A percentile compares a stretch with the other conserved stretches of the same genome.
These are phyloP conservation scores for Fonsecaea multimorphosa DNA, from an alignment of 2,329 filamentous ascomycete species.

Conservation along the genomic window DNA sequence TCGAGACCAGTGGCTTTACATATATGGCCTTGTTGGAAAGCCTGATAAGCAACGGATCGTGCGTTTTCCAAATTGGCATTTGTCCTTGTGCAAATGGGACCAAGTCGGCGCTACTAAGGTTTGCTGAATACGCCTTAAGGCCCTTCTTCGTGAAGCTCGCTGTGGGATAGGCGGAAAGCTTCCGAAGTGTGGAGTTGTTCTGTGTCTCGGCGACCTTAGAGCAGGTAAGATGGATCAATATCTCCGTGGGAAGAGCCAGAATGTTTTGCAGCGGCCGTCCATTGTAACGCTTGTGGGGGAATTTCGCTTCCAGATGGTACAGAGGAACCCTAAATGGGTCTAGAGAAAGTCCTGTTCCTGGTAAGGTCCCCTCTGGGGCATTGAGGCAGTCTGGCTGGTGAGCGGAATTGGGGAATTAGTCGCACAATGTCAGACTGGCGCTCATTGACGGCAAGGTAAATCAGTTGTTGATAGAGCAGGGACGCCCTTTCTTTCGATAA, in stretches of 20 bases:
- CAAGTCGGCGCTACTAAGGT: conserved; percentile 2
- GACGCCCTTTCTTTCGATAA: too few relatives aligned
- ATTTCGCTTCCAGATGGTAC: not conserved
- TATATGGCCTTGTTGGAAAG: not conserved
- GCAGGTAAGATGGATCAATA: conserved; percentile 9
- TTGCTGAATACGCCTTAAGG: conserved; percentile 14
- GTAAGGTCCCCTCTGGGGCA: not conserved
- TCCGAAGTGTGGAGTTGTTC: conserved; percentile 10
- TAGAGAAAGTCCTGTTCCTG: not conserved
- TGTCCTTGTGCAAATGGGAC: not conserved
- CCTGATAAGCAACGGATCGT: not conserved
- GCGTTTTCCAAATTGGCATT: conserved; percentile 7
- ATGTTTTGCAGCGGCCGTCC: not conserved
- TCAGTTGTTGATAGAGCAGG: too few relatives aligned
- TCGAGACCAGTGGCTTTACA: not conserved
- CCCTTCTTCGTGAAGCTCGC: not conserved
- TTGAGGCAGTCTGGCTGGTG: not conserved
- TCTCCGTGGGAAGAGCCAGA: conserved; percentile 20
- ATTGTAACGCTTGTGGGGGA: conserved; percentile 4
- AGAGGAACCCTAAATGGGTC: not conserved
- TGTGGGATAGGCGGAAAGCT: conserved; percentile 19
- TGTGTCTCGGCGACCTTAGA: not conserved
- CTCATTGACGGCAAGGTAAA: too few relatives aligned
- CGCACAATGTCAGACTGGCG: too few relatives aligned
- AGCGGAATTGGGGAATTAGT: not conserved